Base-by-base conservation (phyloP, 2,329 filamentous ascomycete species). In the Dactylellina leptospora region DNA sequence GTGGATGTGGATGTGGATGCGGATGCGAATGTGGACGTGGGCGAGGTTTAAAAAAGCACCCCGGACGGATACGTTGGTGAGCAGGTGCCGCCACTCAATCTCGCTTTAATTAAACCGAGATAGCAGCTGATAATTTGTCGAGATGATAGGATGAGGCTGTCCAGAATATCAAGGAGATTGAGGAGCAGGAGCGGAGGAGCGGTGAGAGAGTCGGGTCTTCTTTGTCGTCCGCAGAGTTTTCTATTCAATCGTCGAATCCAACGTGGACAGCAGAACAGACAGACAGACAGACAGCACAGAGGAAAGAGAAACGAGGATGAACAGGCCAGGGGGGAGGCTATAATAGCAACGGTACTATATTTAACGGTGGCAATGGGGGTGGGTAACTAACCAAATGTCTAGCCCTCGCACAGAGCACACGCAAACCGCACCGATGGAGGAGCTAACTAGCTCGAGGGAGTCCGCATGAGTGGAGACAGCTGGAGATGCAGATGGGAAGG, bases 331-430 rank as follows among this genome's bases (percentile, higher is more conserved):
- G 62, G 62, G 4, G 18, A 33, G n/a, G 11, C 4, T 53, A 38
- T 27, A 22, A 47, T 36, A 60, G 62, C 51, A 51, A 38, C 36
- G 54, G 62, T 68, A 45, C 62, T 68, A 68, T 68, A 68, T 68
- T 68, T 68, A 68, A 53, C 62, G 62, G 54, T 59, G 62, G 62
- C 53, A 68, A 68, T 28, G 18, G 48, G 47, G 45, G 47, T 27
- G 51, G 45, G n/a, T 55, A 47, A 50, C 54, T 36, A 54, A 33
- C 54, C 62, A 45, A 36, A 54, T 47, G 13, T 44, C 47, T 44
- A 30, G n/a, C 53, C 56, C 61, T 58, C 51, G 42, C 47, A 66
- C 61, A 56, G 28, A 11, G 11, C 44, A 58, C 61, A 64, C 60
- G 50, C 60, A 56, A 64, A 56, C 60, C 42, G 16, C 40, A 45